Percentiles rank a stretch among this genome's conserved stretches.
Conservation (phyloP, 306 rosid genomes). For the Malus domestica region ASM211411v1 NC_041803.1:2667001-2667500, state of each 20-base stretch:
- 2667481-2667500: not conserved
- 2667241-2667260: not conserved
- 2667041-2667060: not conserved
- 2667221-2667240: too few species aligned
- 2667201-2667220: too few species aligned
- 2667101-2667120: too few species aligned
- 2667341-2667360: too few species aligned
- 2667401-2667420: fast-evolving
- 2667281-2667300: too few species aligned
- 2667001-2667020: too few species aligned
- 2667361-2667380: not conserved
- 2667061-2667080: not conserved
- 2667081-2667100: too few species aligned
- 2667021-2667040: too few species aligned
- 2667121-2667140: too few species aligned
- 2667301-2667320: not conserved
- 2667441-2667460: fast-evolving
- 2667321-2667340: not conserved
- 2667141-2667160: too few species aligned
- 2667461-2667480: not conserved
- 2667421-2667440: too few species aligned
- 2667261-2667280: not conserved
- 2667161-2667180: too few species aligned
- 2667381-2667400: not conserved
- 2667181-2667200: not conserved